Base-by-base conservation (phyloP, 495 filamentous ascomycete genomes). In the Pyrenula aspistea region DNA sequence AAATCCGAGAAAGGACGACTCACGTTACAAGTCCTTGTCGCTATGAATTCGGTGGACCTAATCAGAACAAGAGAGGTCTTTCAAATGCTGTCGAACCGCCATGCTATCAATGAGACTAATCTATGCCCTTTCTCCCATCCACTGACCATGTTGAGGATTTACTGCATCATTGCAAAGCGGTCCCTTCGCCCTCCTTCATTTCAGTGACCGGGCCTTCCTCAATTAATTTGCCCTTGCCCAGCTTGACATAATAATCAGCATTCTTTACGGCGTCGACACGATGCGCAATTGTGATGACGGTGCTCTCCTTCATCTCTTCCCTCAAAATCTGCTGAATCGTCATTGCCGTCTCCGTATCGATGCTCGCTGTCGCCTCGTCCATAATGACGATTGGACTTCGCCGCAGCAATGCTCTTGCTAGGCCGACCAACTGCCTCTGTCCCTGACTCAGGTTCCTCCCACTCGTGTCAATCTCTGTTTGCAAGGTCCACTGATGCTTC, bases 231-330 rank as follows among this genome's bases (percentile, higher is more conserved):
- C 88, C 88, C 53, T 81, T 77, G 15, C 85, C 86, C 55, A 95
- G 65, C 49, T 85, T 78, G 22, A 93, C 71, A 64, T 83, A 88
- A 57, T 78, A 87, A 61, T 87, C 80, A 19, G 88, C 88, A 63
- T 86, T 80, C 67, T 78, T 78, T n/a, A 91, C 86, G 22, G 87
- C 87, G 65, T 91, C 88, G 22, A 88, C 63, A 49, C 87, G 82
- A 76, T 95, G 89, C 49, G 89, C 89, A 69, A 95, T 90, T 2
- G 87, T 91, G 53, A 95, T 83, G 12, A 95, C 88, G 1, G 89
- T 95, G 59, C 86, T 91, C 42, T 83, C 72, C 52, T 68, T 73
- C 71, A 93, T 73, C 73, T 92, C 88, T 61, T 88, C 83, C 25
- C 85, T 69, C 55, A 95, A 65, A 31, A 93, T 73, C 62, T 82